Conservation (phyloP, 1,284 basidiomycete genomes). For the Apiotrichum gracile region DNA sequence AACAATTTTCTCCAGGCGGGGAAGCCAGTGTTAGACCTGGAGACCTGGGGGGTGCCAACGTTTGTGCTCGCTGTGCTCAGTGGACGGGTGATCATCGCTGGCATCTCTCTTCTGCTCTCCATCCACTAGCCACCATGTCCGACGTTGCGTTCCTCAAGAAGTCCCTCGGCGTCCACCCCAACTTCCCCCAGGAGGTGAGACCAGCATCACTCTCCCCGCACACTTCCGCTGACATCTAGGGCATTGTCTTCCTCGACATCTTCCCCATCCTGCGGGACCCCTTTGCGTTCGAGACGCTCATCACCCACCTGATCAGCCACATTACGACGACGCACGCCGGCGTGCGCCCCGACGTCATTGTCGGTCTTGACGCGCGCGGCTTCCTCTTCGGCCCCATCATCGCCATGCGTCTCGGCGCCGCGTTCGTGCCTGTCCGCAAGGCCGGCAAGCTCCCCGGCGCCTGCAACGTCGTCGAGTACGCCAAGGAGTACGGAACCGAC, state of each 20-base stretch:
- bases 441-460: conserved; percentile 87
- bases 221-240: conserved; percentile 21
- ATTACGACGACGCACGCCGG: conserved; percentile 59
- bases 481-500: conserved; percentile 91
- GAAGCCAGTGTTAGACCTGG: too few species aligned
- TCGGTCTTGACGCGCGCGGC: conserved; percentile 92
- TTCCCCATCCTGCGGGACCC: conserved; percentile 84
- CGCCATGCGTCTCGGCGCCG: conserved; percentile 83
- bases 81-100: neutral
- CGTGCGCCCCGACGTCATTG: conserved; percentile 86
- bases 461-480: conserved; percentile 70
- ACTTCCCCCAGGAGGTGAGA: conserved; percentile 82
- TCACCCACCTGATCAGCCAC: conserved; percentile 84
- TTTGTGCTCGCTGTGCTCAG: neutral
- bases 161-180: conserved; percentile 62
- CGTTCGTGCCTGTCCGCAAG: conserved; percentile 96
- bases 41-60: neutral
- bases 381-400: conserved; percentile 93
- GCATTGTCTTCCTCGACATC: conserved; percentile 62
- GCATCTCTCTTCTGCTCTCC: neutral
- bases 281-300: conserved; percentile 77
- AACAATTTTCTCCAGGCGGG: too few species aligned
- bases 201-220: neutral
- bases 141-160: conserved; percentile 69
- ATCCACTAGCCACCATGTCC: conserved; percentile 54